A percentile compares a stretch with the other conserved stretches of the same genome.
phyloP scores from a whole-genome alignment of 306 rosid species.

The Pueraria montana region DNA sequence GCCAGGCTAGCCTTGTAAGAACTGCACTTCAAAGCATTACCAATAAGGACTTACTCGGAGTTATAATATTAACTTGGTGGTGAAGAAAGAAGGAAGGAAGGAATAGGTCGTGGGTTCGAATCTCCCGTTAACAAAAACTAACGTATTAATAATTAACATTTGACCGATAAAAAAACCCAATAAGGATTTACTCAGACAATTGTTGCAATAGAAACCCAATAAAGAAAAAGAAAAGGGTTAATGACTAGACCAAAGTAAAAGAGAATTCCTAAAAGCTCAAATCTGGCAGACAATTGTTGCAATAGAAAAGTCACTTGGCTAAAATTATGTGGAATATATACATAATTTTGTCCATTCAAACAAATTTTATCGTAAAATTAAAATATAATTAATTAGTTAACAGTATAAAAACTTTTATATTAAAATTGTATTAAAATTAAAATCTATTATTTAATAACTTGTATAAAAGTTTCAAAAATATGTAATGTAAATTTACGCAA shows the following conservation, averaged over 20 bases:
- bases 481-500: not conserved
- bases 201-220: too few species aligned
- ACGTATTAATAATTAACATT: too few species aligned
- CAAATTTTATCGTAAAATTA: too few species aligned
- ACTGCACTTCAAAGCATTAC: conserved; percentile 34
- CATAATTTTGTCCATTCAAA: not conserved
- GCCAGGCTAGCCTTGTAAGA: conserved; percentile 4
- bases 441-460: not conserved
- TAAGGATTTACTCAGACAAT: too few species aligned
- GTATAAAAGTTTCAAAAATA: not conserved
- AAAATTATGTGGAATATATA: not conserved
- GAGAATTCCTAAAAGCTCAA: not conserved
- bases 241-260: conserved; percentile 1
- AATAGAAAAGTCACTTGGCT: not conserved
- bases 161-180: too few species aligned
- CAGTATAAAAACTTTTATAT: not conserved
- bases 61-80: too few species aligned
- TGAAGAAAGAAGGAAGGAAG: too few species aligned
- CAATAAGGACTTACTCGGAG: too few species aligned
- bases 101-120: too few species aligned
- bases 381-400: too few species aligned
- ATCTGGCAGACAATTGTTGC: not conserved
- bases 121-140: too few species aligned
- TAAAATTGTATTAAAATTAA: not conserved
- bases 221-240: not conserved